phyloP scores from a whole-genome alignment of 73 alveolate genomes.

The Paramecium bursaria region DNA sequence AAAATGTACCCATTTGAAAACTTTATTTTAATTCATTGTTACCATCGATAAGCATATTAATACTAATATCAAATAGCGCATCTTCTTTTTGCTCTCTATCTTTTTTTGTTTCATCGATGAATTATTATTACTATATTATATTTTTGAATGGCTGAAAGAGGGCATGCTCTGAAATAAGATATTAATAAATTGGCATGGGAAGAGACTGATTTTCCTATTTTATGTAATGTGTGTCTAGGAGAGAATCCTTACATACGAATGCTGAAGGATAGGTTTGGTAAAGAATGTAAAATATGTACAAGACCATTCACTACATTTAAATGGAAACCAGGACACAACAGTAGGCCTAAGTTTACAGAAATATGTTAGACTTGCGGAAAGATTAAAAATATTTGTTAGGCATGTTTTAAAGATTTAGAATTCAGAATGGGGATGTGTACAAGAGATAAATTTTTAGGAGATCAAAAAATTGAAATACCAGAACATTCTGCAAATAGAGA shows the following conservation, averaged over 20 bases:
- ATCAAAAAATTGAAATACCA: conserved; percentile 88
- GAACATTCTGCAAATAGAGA: conserved; percentile 94
- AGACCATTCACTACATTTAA: conserved; percentile 97
- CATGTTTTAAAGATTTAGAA: conserved; percentile 95
- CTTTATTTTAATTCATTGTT: conserved; percentile 8
- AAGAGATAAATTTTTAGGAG: conserved; percentile 94
- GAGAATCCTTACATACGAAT: conserved; percentile 95
- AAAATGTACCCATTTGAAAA: conserved; percentile 56
- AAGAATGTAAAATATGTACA: conserved; percentile 94
- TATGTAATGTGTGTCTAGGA: conserved; percentile 96
- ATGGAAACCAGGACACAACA: conserved; percentile 96
- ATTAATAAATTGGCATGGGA: conserved; percentile 95
- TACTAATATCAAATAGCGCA: background rate
- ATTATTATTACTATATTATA: no score
- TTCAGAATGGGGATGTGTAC: conserved; percentile 96
- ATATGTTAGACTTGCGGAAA: conserved; percentile 98
- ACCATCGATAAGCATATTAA: conserved; percentile 40
- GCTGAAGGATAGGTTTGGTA: conserved; percentile 84
- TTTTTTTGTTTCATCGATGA: no score
- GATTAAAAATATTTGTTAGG: conserved; percentile 96
- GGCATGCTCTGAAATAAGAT: conserved; percentile 80
- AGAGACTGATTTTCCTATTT: conserved; percentile 95
- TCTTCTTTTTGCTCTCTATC: background rate
- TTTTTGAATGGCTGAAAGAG: conserved; percentile 78
- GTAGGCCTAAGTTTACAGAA: conserved; percentile 95